phyloP scores from a whole-genome alignment of 2,329 filamentous ascomycete species.

The Dactylellina haptotyla region DNA sequence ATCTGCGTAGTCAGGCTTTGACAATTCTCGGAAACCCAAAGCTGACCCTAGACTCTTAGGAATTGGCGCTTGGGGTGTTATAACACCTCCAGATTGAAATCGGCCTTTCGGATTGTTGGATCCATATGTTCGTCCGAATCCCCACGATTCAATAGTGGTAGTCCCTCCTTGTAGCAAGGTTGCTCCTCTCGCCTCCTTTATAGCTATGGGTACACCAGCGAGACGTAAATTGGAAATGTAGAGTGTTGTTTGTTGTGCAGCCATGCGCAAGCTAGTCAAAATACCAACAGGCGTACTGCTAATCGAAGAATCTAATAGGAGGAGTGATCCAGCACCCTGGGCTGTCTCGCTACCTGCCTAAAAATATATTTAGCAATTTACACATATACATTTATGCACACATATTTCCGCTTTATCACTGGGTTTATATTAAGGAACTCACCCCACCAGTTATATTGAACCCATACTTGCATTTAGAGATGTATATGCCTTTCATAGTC shows the following conservation, averaged over 20 bases:
- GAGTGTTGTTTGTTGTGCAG: background rate
- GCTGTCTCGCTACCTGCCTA: background rate
- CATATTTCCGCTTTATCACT: no score
- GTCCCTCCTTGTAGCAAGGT: slow-evolving; percentile 75
- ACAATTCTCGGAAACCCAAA: slow-evolving; percentile 72
- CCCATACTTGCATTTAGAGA: slow-evolving; percentile 67
- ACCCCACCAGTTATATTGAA: slow-evolving; percentile 64
- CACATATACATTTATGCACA: no score
- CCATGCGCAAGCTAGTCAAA: slow-evolving; percentile 67
- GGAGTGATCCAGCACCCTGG: slow-evolving; percentile 76
- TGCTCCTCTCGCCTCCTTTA: slow-evolving; percentile 65
- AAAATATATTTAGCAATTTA: no score
- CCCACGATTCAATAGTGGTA: slow-evolving; percentile 71
- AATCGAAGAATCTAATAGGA: slow-evolving; percentile 82
- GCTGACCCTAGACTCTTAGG: background rate
- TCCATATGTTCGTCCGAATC: background rate
- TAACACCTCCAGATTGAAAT: slow-evolving; percentile 1
- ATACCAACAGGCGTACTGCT: slow-evolving; percentile 79
- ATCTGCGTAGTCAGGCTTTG: slow-evolving; percentile 85
- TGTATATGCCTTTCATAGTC: slow-evolving; percentile 66
- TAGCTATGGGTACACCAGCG: slow-evolving; percentile 66
- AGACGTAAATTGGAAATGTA: slow-evolving; percentile 69
- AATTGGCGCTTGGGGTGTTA: slow-evolving; percentile 4
- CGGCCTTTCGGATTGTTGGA: background rate
- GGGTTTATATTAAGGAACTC: background rate